Conservation (phyloP, 768 basidiomycete genomes). For the Paxillus rubicundulus region DNA sequence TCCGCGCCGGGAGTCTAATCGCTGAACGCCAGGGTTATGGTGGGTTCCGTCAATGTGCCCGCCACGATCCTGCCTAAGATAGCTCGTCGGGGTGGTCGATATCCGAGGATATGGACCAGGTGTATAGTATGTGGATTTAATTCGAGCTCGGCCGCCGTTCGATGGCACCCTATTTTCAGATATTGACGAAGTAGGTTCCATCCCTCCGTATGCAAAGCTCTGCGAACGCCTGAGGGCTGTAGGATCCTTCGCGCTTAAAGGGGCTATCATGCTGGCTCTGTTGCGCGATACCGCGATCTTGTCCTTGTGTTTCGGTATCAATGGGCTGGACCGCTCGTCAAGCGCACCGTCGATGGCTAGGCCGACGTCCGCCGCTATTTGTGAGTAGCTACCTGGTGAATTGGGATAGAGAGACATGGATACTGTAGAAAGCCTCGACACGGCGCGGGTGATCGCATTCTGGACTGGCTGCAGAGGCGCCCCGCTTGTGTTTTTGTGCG, state of each 20-base stretch:
- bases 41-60: conserved; percentile 33
- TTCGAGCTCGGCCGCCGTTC: conserved; percentile 57
- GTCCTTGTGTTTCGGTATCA: conserved; percentile 34
- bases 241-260: conserved; percentile 17
- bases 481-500: conserved; percentile 25
- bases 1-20: conserved; percentile 44
- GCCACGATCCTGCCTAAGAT: conserved; percentile 33
- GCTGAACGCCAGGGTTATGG: conserved; percentile 30
- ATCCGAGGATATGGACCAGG: conserved; percentile 53
- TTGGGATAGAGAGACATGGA: conserved; percentile 50
- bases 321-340: conserved; percentile 40
- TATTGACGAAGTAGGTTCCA: conserved; percentile 46
- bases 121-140: conserved; percentile 68
- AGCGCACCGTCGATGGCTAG: conserved; percentile 38
- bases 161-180: conserved; percentile 22
- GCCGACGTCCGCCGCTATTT: conserved; percentile 28
- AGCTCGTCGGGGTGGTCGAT: conserved; percentile 42
- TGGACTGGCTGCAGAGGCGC: conserved; percentile 41
- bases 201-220: conserved; percentile 52
- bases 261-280: conserved; percentile 24
- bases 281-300: conserved; percentile 20
- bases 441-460: conserved; percentile 37
- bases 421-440: conserved; percentile 39
- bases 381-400: conserved; percentile 36
- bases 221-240: conserved; percentile 30